These are phyloP conservation scores for Megacollybia platyphylla DNA, from an alignment of 1,284 basidiomycete genomes.

Conservation along the genomic window DNA sequence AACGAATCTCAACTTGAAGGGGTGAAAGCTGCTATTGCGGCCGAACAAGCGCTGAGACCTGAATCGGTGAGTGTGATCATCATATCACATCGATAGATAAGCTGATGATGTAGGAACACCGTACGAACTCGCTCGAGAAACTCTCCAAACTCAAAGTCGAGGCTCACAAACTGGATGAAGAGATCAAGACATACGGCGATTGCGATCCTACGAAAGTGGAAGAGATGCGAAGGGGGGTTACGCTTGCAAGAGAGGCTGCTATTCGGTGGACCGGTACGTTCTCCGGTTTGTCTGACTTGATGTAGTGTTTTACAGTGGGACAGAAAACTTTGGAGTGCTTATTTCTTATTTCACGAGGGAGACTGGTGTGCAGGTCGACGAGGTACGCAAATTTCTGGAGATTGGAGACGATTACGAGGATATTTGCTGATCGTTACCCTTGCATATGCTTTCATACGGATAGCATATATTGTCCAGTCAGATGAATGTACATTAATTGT, in stretches of 20 bases:
- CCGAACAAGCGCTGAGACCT: conserved; percentile 43
- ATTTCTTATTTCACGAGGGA: conserved; percentile 54
- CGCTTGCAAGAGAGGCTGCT: conserved; percentile 69
- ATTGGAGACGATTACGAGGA: conserved; percentile 67
- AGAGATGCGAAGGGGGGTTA: conserved; percentile 55
- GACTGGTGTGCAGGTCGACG: conserved; percentile 38
- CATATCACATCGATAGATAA: not conserved
- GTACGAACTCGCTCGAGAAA: conserved; percentile 33
- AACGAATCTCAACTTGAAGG: conserved; percentile 37
- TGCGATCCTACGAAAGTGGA: conserved; percentile 75
- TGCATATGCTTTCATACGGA: too few species aligned
- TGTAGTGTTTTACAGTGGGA: not conserved
- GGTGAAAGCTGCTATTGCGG: conserved; percentile 28
- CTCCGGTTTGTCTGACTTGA: conserved; percentile 1
- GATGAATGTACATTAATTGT: not conserved
- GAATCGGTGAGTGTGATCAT: conserved; percentile 43
- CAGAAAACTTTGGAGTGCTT: conserved; percentile 53
- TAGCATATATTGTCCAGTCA: too few species aligned
- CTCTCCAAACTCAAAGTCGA: conserved; percentile 40
- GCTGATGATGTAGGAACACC: conserved; percentile 31
- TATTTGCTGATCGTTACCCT: conserved; percentile 27
- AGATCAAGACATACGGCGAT: conserved; percentile 66
- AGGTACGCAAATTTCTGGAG: conserved; percentile 51
- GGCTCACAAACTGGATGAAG: conserved; percentile 45
- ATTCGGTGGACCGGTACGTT: conserved; percentile 74